phyloP scores from a whole-genome alignment of 371 early-diverging fungal genomes.

The Mortierella sp. region DNA sequence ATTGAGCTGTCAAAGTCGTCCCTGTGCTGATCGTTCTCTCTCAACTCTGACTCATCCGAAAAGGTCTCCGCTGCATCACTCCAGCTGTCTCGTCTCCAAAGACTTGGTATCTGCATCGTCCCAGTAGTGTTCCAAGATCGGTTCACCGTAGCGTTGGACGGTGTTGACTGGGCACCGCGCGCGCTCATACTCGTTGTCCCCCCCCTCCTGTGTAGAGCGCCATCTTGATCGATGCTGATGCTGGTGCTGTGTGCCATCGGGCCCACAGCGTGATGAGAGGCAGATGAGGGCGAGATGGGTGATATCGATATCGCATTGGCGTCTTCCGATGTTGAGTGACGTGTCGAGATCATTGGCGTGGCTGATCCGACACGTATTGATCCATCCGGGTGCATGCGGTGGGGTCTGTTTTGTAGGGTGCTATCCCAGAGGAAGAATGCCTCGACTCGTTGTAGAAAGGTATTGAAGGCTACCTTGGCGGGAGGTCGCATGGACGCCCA shows the following conservation, averaged over 20 bases:
- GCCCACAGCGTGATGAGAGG: background rate
- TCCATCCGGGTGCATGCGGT: background rate
- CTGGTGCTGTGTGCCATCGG: conserved; percentile 3
- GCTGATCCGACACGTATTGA: background rate
- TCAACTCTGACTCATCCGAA: background rate
- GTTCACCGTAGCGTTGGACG: conserved; percentile 11
- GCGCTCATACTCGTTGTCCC: conserved; percentile 18
- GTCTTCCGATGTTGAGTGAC: background rate
- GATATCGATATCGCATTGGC: background rate
- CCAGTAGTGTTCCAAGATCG: conserved; percentile 14
- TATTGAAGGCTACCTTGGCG: conserved; percentile 1
- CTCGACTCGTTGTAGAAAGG: conserved; percentile 5
- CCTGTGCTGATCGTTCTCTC: conserved; percentile 9
- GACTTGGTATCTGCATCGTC: background rate
- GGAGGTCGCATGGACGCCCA: conserved; percentile 6
- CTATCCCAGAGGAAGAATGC: background rate
- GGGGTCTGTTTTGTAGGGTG: background rate
- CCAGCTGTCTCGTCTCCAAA: background rate
- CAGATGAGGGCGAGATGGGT: background rate
- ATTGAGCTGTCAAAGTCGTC: conserved; percentile 30
- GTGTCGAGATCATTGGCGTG: background rate
- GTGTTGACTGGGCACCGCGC: background rate
- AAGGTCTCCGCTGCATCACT: background rate
- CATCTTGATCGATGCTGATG: background rate
- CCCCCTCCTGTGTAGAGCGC: conserved; percentile 15